Percentiles rank a stretch among this genome's conserved stretches.
These are phyloP conservation scores for Cryptosporidium muris DNA, from an alignment of 169 alveolate genomes.

Conservation along the genomic window DNA sequence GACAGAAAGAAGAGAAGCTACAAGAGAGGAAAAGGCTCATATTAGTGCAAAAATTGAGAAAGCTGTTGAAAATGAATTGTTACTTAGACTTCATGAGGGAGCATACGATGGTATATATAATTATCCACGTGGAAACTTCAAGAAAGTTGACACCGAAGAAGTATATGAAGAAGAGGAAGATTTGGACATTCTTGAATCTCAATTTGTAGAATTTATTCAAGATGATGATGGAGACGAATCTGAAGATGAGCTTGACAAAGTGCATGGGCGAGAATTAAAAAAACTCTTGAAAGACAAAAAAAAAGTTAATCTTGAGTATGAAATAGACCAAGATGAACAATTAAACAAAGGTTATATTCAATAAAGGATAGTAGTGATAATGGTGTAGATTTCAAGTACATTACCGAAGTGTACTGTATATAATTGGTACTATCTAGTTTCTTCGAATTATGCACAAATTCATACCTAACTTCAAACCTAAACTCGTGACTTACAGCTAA, in stretches of 20 bases:
- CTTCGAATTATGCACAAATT: too few species aligned
- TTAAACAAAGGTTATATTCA: not conserved
- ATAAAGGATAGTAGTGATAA: too few species aligned
- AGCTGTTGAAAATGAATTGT: slow-evolving; percentile 94
- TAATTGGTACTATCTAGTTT: too few species aligned
- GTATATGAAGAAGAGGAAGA: slow-evolving; percentile 11
- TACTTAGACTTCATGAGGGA: slow-evolving; percentile 91
- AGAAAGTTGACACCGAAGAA: slow-evolving; percentile 74
- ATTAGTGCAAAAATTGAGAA: slow-evolving; percentile 97
- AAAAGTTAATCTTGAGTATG: slow-evolving; percentile 69
- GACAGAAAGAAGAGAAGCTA: slow-evolving; percentile 97
- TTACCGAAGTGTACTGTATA: too few species aligned
- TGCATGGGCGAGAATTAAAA: slow-evolving; percentile 63
- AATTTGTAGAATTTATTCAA: slow-evolving; percentile 71
- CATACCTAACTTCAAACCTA: too few species aligned
- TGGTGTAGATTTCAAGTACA: too few species aligned
- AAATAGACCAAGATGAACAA: slow-evolving; percentile 47
- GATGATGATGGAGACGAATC: slow-evolving; percentile 60
- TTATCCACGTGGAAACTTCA: slow-evolving; percentile 78
- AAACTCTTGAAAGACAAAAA: slow-evolving; percentile 31
- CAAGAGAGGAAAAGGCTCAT: slow-evolving; percentile 95
- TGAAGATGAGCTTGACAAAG: slow-evolving; percentile 72
- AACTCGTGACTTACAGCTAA: too few species aligned
- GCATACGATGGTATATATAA: slow-evolving; percentile 84
- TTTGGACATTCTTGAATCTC: slow-evolving; percentile 5